Evolutionary conservation across 2,329 filamentous ascomycete genomes (phyloP), one percentile per base, ranked within the genome.

Genomic region (Orbilia javanica): DNA sequence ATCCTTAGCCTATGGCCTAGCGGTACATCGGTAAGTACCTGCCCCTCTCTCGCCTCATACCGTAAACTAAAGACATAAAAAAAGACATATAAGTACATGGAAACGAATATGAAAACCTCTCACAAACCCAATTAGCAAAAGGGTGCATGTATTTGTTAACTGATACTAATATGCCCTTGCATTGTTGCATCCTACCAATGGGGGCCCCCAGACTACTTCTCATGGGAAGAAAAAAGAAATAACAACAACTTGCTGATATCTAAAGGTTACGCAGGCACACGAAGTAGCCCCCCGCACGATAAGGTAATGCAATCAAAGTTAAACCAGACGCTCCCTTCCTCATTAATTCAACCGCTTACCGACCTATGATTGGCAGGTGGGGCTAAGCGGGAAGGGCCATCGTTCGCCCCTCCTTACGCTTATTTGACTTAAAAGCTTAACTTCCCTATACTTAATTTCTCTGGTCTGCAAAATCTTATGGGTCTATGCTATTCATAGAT

Each of bases 281-380:
- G 48, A 60, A 27, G 64, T 57, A 64, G 48, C 68, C 48, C n/a
- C n/a, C n/a, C n/a, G n/a, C n/a, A n/a, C n/a, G n/a, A 73, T 73
- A 60, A 36, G 60, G 42, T 18, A 39, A 31, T 7, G 63, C 34
- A 55, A 10, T n/a, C 18, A 70, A 20, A 29, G 34, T 60, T 60
- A 42, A 27, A 42, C 34, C 34, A 60, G 34, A 27, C n/a, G 20
- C 34, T 60, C 55, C 31, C 55, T 60, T 42, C 34, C 10, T 60
- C 34, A 60, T 60, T 42, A 25, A 39, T 7, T 22, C 52, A n/a
- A 57, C n/a, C 25, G 50, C 8, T 4, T 29, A 34, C 22, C 20
- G 20, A 22, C 20, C 31, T n/a, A 42, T 7, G 18, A 42, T 25
- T 11, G 27, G 29, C n/a, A 13, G 29, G 25, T 53, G 31, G 2